Evolutionary conservation across 1,284 basidiomycete species (phyloP).

Genomic region (Ganoderma meredithae): DNA sequence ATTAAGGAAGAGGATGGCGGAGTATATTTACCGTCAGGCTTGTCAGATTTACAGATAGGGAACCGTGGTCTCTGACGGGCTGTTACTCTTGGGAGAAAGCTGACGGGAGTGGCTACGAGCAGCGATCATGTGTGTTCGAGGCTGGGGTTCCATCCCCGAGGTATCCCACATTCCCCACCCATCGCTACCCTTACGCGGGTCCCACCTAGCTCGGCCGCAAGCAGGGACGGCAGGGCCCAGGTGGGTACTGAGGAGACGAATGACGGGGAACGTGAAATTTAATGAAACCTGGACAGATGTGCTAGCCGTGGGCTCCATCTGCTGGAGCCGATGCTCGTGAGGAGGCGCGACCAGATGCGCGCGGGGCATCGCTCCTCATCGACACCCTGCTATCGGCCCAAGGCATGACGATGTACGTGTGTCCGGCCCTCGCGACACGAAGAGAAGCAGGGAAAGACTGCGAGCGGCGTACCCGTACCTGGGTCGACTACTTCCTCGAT

Average conservation of each 20-base stretch:
- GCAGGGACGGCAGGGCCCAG: not conserved
- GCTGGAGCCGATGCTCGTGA: not conserved
- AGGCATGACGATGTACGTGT: not conserved
- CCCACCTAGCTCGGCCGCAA: not conserved
- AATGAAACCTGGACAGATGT: not conserved
- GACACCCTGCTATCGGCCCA: not conserved
- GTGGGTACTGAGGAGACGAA: not conserved
- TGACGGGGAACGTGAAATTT: not conserved
- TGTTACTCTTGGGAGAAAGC: conserved; percentile 18
- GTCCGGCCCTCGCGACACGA: not conserved
- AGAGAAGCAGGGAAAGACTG: not conserved
- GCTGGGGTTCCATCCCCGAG: conserved; percentile 7
- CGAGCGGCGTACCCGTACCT: not conserved
- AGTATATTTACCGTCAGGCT: not conserved
- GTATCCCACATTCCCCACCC: conserved; percentile 14
- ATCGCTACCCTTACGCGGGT: not conserved
- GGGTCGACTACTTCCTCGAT: not conserved
- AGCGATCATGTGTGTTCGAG: conserved; percentile 15
- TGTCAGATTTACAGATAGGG: conserved; percentile 3
- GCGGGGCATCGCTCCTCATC: not conserved
- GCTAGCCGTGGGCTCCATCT: not conserved
- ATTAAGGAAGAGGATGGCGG: conserved; percentile 7
- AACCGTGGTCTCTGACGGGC: conserved; percentile 8
- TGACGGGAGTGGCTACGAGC: conserved; percentile 13
- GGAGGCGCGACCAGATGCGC: not conserved